These are phyloP conservation scores for Clavulina sp. DNA, from an alignment of 768 basidiomycete genomes.

Conservation along the genomic window DNA sequence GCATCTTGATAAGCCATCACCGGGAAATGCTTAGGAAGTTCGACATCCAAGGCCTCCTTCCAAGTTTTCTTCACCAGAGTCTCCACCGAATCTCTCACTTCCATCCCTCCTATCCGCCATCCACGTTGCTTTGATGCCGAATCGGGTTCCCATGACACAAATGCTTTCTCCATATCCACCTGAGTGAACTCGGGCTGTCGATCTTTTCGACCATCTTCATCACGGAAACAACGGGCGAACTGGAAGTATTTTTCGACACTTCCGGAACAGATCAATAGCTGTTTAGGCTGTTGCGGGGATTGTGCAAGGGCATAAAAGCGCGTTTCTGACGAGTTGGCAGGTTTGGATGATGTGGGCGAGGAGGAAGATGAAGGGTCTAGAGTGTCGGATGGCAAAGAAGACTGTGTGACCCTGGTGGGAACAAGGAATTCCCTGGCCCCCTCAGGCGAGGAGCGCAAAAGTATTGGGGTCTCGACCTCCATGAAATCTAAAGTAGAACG, in stretches of 20 bases:
- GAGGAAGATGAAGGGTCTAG: not conserved
- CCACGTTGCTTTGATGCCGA: too few species aligned
- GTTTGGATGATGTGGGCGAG: constrained; percentile 7
- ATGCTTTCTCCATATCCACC: constrained; percentile 92
- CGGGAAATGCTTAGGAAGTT: constrained; percentile 43
- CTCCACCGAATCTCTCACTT: constrained; percentile 71
- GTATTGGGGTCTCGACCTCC: constrained; percentile 85
- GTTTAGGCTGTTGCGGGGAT: constrained; percentile 93
- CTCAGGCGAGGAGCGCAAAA: constrained; percentile 84
- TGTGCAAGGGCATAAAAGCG: constrained; percentile 82
- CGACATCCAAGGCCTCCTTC: constrained; percentile 45
- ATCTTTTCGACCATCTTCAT: constrained; percentile 89
- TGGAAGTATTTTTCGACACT: constrained; percentile 84
- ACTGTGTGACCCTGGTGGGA: constrained; percentile 40
- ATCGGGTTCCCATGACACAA: constrained; percentile 48
- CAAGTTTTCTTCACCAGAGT: constrained; percentile 57
- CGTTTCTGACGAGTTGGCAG: constrained; percentile 9
- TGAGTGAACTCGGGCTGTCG: constrained; percentile 96
- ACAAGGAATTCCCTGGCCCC: constrained; percentile 90
- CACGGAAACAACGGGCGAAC: constrained; percentile 85
- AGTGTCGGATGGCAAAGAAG: too few species aligned
- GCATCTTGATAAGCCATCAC: constrained; percentile 84
- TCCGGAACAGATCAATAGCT: constrained; percentile 79
- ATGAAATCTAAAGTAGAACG: constrained; percentile 49
- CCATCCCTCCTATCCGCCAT: constrained; percentile 80